Conservation (phyloP, 202 grass and related monocot genomes). For the Digitaria exilis region DNA sequence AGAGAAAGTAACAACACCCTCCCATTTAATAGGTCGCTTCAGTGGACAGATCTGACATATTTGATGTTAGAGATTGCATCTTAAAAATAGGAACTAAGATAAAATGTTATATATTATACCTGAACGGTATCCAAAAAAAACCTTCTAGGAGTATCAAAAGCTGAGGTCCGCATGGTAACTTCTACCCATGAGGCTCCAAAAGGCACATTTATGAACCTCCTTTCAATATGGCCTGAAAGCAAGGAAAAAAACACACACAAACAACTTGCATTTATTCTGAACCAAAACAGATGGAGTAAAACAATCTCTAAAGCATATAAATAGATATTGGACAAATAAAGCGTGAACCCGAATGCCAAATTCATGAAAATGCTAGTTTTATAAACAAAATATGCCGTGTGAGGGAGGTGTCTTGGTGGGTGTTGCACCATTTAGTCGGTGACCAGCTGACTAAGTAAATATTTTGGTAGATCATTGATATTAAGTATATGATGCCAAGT, state of each 20-base stretch:
- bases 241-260: conserved; percentile 16
- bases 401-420: neutral
- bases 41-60: conserved; percentile 82
- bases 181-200: conserved; percentile 92
- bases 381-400: neutral
- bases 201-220: conserved; percentile 93
- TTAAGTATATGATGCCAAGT: conserved; percentile 14
- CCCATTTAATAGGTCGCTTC: conserved; percentile 90
- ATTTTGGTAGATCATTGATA: neutral
- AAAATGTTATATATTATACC: conserved; percentile 48
- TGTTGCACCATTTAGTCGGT: neutral
- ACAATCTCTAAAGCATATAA: conserved; percentile 16
- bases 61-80: conserved; percentile 33
- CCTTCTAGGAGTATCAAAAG: conserved; percentile 90
- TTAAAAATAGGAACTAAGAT: conserved; percentile 33
- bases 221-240: conserved; percentile 82
- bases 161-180: conserved; percentile 85
- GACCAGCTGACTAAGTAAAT: neutral
- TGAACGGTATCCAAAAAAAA: conserved; percentile 97
- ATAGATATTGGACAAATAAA: conserved; percentile 26
- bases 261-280: conserved; percentile 13
- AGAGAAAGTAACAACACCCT: conserved; percentile 80
- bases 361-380: conserved; percentile 12
- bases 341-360: neutral
- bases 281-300: conserved; percentile 11